Base-by-base conservation (phyloP, 345 rosid genomes). In the Gossypioides kirkii region DNA sequence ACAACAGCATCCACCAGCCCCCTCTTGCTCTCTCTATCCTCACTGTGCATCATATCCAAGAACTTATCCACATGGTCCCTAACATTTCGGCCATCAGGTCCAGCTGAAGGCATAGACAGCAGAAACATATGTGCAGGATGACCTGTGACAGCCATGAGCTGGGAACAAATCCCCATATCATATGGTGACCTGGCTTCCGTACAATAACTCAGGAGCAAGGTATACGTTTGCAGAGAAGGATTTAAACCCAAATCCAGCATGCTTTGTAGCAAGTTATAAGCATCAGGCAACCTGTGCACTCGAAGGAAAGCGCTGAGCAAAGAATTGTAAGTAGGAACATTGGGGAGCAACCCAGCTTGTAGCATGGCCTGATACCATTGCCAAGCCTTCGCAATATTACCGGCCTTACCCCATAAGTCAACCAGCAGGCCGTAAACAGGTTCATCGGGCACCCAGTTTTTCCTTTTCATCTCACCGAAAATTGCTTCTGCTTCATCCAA, bases 11-110 rank as follows among this genome's bases (percentile, higher is more conserved):
- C 97, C 59, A 90, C 87, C 8, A 94, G 88, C 63, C 98, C 98
- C 78, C 97, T 83, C 82, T 94, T 94, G 88, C 98, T 92, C 87
- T 94, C 97, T 76, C 95, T 90, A 79, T 94, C 97, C 83, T 94
- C 97, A 70, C 97, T 90, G 79, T 84, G 98, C 94, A 94, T 90
- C 79, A 87, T 72, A 78, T 92, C 93, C 79, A 94, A 79, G 86
- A 94, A 94, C 75, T 66, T 87, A 77, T 86, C 78, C 42, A 80
- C 88, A 54, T 94, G 98, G 73, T 87, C 86, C 61, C 89, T 80
- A 70, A 92, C 97, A 71, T 94, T 94, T 75, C 84, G 93, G 76
- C 98, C 98, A 76, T 91, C 96, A 7, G 96, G 94, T 73, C 93
- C 91, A 3, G 96, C 84, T 56, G 90, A 78, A 6, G 97, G 97